phyloP scores from a whole-genome alignment of 805 yeast genomes.

The Myxozyma geophila region DNA sequence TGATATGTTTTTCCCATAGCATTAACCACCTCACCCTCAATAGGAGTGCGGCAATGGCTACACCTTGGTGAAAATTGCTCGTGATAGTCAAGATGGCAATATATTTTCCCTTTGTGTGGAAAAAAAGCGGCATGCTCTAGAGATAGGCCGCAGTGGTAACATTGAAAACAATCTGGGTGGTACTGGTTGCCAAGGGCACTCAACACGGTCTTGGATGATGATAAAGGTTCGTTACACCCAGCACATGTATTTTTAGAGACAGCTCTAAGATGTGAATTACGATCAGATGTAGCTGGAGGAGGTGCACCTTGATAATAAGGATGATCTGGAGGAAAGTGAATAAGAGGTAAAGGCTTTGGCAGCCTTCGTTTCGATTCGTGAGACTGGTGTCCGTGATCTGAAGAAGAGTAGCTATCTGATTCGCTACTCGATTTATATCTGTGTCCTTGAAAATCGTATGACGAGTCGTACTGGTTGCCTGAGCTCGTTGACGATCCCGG shows the following conservation, averaged over 20 bases:
- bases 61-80: slow-evolving; percentile 43
- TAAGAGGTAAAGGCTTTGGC: slow-evolving; percentile 21
- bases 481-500: neutral
- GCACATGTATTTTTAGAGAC: slow-evolving; percentile 19
- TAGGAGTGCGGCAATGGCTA: slow-evolving; percentile 42
- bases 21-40: slow-evolving; percentile 41
- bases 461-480: neutral
- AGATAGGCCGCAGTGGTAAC: slow-evolving; percentile 28
- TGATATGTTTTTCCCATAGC: slow-evolving; percentile 44
- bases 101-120: slow-evolving; percentile 37
- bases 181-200: slow-evolving; percentile 31
- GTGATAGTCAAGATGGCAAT: slow-evolving; percentile 46
- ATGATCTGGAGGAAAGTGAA: slow-evolving; percentile 27
- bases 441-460: neutral
- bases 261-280: neutral
- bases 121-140: slow-evolving; percentile 36
- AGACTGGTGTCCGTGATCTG: neutral
- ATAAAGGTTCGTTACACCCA: slow-evolving; percentile 21
- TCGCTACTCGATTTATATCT: slow-evolving; percentile 8
- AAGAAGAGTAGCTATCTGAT: slow-evolving; percentile 1
- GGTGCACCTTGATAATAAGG: slow-evolving; percentile 25
- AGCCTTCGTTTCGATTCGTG: neutral
- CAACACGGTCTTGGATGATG: slow-evolving; percentile 24
- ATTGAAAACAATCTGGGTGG: slow-evolving; percentile 36
- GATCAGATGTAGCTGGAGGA: neutral